These are phyloP conservation scores for Epichloe sibirici DNA, from an alignment of 2,329 filamentous ascomycete genomes.

Conservation along the genomic window DNA sequence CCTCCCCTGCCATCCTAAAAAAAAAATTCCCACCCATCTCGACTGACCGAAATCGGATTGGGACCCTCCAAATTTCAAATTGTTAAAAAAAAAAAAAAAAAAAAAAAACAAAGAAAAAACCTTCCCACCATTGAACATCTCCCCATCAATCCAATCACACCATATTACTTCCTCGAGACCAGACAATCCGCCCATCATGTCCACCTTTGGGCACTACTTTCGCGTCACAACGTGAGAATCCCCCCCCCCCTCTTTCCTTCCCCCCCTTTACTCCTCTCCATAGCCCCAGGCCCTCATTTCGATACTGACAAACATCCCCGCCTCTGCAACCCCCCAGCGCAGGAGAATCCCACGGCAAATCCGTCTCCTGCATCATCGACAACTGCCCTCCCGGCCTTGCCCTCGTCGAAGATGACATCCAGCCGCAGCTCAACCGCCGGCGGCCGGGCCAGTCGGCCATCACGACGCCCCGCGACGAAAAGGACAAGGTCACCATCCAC, in stretches of 20 bases:
- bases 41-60: neutral
- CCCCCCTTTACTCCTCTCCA: neutral
- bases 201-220: constrained; percentile 76
- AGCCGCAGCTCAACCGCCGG: constrained; percentile 85
- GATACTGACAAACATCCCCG: neutral
- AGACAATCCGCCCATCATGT: constrained; percentile 42
- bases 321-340: constrained; percentile 21
- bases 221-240: constrained; percentile 60
- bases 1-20: neutral
- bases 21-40: neutral
- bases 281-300: neutral
- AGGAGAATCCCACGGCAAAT: constrained; percentile 70
- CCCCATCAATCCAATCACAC: neutral
- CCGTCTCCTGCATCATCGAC: constrained; percentile 90
- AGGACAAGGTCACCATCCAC: constrained; percentile 83
- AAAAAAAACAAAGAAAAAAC: no score
- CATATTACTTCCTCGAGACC: neutral
- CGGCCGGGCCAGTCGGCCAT: constrained; percentile 82
- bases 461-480: constrained; percentile 86
- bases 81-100: neutral
- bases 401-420: constrained; percentile 77
- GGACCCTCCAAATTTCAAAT: neutral
- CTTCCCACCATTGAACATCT: no score
- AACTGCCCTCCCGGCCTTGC: constrained; percentile 79
- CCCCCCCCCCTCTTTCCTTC: no score